These are phyloP conservation scores for Boletus speciosus DNA, from an alignment of 768 basidiomycete species.

Conservation along the genomic window DNA sequence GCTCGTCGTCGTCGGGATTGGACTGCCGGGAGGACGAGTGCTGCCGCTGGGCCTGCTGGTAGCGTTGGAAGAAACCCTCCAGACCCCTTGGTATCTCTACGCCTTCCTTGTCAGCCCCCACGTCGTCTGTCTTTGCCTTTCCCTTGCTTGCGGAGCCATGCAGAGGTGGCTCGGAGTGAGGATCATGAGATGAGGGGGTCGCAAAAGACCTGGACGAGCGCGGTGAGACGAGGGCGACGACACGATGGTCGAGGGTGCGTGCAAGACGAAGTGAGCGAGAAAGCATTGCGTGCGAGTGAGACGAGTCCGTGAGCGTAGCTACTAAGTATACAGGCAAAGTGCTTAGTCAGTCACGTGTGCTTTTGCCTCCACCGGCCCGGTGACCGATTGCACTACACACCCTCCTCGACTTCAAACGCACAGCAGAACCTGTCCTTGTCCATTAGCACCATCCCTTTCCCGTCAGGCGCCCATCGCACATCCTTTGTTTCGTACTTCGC, in stretches of 20 bases:
- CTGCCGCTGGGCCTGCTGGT: constrained; percentile 40
- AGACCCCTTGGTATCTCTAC: constrained; percentile 60
- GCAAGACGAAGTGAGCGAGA: constrained; percentile 58
- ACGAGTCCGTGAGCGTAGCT: background rate
- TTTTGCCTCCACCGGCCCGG: background rate
- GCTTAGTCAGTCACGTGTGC: constrained; percentile 20
- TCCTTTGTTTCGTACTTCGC: constrained; percentile 71
- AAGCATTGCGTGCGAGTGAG: constrained; percentile 43
- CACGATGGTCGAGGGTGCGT: constrained; percentile 41
- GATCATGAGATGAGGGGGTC: constrained; percentile 39
- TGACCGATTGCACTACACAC: background rate
- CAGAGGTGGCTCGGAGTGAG: constrained; percentile 27
- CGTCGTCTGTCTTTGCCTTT: constrained; percentile 32
- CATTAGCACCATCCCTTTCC: constrained; percentile 71
- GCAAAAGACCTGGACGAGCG: constrained; percentile 44
- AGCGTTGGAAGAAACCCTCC: constrained; percentile 78
- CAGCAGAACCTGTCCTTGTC: constrained; percentile 83
- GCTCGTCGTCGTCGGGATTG: constrained; percentile 28
- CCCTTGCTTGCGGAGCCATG: constrained; percentile 26
- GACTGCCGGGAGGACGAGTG: constrained; percentile 26
- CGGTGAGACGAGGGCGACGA: constrained; percentile 33
- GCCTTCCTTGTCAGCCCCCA: constrained; percentile 31
- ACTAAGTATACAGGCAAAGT: background rate
- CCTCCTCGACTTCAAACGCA: constrained; percentile 71
- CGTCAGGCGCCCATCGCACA: constrained; percentile 81